phyloP scores from a whole-genome alignment of 2,329 filamentous ascomycete species.

The Bipolaris cookei region DNA sequence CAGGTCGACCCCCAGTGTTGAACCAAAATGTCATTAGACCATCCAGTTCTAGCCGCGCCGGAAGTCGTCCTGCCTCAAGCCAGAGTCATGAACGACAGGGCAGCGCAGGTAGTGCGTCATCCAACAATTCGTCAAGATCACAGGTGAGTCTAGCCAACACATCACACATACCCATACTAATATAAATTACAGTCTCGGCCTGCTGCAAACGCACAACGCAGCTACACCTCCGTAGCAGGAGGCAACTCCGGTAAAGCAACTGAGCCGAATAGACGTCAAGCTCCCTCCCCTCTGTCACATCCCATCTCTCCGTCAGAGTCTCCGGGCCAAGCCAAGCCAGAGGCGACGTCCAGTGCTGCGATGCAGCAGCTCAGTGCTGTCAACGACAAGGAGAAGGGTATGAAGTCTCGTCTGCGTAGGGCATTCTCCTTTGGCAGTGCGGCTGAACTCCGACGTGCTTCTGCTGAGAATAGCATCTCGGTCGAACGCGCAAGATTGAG shows the following conservation, averaged over 20 bases:
- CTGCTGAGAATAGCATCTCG: conserved; percentile 64
- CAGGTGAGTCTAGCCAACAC: conserved; percentile 35
- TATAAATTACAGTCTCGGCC: conserved; percentile 30
- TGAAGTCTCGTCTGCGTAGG: conserved; percentile 84
- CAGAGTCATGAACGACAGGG: conserved; percentile 47
- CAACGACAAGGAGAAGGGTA: conserved; percentile 82
- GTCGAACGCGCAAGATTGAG: conserved; percentile 63
- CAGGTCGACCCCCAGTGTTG: conserved; percentile 19
- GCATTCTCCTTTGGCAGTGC: conserved; percentile 98
- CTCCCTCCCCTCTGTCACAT: conserved; percentile 57
- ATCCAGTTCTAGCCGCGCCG: conserved; percentile 40
- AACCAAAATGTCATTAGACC: conserved; percentile 29
- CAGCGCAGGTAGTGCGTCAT: conserved; percentile 49
- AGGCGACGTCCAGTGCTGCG: conserved; percentile 66
- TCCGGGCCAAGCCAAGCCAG: conserved; percentile 24
- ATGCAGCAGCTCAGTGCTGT: conserved; percentile 86
- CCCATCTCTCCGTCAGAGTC: conserved; percentile 50
- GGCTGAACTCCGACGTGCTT: conserved; percentile 81
- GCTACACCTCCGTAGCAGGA: conserved; percentile 25
- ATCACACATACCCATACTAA: background rate
- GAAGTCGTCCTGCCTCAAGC: conserved; percentile 41
- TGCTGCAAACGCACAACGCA: conserved; percentile 26
- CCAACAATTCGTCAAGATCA: conserved; percentile 42
- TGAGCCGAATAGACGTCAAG: conserved; percentile 52
- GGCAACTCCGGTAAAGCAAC: conserved; percentile 37